A percentile compares a stretch with the other conserved stretches of the same genome.
Evolutionary conservation across 78 protist genomes (phyloP).

Genomic region (Salpingoeca rosetta): DNA sequence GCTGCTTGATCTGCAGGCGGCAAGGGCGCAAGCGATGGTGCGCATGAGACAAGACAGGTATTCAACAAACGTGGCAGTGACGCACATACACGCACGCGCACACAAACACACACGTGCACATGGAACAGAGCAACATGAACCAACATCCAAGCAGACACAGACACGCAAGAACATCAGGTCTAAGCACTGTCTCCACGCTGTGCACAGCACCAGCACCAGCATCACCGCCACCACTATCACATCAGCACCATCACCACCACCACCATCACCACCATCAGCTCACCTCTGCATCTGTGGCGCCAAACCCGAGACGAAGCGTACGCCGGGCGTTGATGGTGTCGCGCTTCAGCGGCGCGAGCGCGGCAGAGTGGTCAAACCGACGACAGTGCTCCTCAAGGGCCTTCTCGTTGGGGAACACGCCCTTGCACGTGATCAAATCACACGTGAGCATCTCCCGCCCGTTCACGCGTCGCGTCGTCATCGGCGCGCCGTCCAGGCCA

Average conservation of each 20-base stretch:
- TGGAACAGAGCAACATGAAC: neutral
- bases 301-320: too few relatives aligned
- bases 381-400: too few relatives aligned
- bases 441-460: too few relatives aligned
- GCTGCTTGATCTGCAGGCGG: neutral
- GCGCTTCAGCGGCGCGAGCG: too few relatives aligned
- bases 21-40: neutral
- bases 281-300: neutral
- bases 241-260: neutral
- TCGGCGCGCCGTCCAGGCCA: too few relatives aligned
- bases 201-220: neutral
- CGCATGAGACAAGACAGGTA: neutral
- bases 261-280: neutral
- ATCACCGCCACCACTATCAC: neutral
- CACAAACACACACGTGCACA: neutral
- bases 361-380: too few relatives aligned
- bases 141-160: neutral
- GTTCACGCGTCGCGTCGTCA: too few relatives aligned
- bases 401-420: too few relatives aligned
- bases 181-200: neutral
- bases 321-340: too few relatives aligned
- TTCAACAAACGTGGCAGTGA: neutral
- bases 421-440: too few relatives aligned
- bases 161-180: neutral
- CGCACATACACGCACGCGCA: neutral